Percentiles rank a stretch among this genome's conserved stretches.
These are phyloP conservation scores for Rhodotorula diobovata DNA, from an alignment of 768 basidiomycete genomes.

Conservation along the genomic window DNA sequence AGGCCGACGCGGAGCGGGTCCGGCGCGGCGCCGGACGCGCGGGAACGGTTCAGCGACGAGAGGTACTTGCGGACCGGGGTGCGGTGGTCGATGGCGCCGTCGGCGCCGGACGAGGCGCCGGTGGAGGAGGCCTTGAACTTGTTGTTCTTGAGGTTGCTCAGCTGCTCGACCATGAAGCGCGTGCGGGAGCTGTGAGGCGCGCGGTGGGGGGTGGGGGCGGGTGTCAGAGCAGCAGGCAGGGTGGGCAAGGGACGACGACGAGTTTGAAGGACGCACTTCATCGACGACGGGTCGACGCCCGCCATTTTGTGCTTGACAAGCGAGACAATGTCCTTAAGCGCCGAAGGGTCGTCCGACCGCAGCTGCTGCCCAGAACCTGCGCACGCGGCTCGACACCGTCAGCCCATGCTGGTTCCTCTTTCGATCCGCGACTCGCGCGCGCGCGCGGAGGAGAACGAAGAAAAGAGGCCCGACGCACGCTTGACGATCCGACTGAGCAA, in stretches of 20 bases:
- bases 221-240: neutral
- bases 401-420: neutral
- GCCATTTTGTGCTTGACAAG: conserved; percentile 70
- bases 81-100: conserved; percentile 69
- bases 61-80: conserved; percentile 87
- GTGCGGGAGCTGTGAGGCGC: conserved; percentile 84
- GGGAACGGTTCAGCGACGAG: conserved; percentile 66
- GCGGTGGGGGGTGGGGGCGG: too few species aligned
- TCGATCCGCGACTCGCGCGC: too few species aligned
- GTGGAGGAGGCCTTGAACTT: conserved; percentile 54
- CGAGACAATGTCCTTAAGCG: conserved; percentile 82
- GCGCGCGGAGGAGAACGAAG: neutral
- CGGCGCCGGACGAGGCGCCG: conserved; percentile 49
- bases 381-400: neutral
- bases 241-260: too few species aligned
- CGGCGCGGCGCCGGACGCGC: conserved; percentile 50
- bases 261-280: conserved; percentile 53
- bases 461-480: conserved; percentile 51
- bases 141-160: conserved; percentile 88
- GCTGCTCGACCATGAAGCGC: conserved; percentile 90
- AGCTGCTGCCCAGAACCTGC: conserved; percentile 87
- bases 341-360: conserved; percentile 82
- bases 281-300: conserved; percentile 50
- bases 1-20: conserved; percentile 83
- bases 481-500: conserved; percentile 76